Base-by-base conservation (phyloP, 1,284 basidiomycete genomes). In the Cutaneotrichosporon sp. region DNA sequence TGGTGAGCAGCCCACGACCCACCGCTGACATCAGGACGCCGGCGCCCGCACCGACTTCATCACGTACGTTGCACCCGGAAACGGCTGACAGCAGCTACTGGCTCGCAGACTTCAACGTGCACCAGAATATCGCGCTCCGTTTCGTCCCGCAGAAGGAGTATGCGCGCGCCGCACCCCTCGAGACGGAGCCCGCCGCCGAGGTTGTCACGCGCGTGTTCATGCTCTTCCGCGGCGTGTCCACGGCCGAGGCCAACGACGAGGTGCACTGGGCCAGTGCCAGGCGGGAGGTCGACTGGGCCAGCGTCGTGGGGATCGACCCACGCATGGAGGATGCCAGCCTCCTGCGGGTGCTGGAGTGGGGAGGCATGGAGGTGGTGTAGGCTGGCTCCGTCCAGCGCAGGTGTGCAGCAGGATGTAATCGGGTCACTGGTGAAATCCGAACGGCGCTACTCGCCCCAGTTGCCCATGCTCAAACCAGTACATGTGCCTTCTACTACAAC, bases 131-230 rank as follows among this genome's bases (percentile, higher is more conserved):
- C 56, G 81, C 81, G 1, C 70, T 85, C 9, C 79, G 82, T 5
- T 84, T 84, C 71, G 54, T 84, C 3, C 76, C 81, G 1, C 83
- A 84, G 60, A 64, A 61, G 0, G 73, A 74, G 22, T 84, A 82
- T 67, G 80, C 79, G 58, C 60, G 59, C 6, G 77, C 82, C 0
- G 83, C 81, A 1, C 74, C 70, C 3, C 70, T 84, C 27, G 66
- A 67, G 6, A 65, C 84, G 36, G 60, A 61, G 0, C 83, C 83
- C 1, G 29, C 61, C 24, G 83, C 83, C 11, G 81, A 83, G 59
- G 73, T 82, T 27, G 71, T 81, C 10, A 82, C 78, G 0, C 79
- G 83, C 8, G 74, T 84, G 5, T 83, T 83, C 64, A 82, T 84
- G 80, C 68, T 84, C 9, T 83, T 83, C 73, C 70, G 72, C 20